Percentiles rank a stretch among this genome's conserved stretches.
phyloP scores from a whole-genome alignment of 2,329 filamentous ascomycete species.

The Botryosphaeria dothidea region DNA sequence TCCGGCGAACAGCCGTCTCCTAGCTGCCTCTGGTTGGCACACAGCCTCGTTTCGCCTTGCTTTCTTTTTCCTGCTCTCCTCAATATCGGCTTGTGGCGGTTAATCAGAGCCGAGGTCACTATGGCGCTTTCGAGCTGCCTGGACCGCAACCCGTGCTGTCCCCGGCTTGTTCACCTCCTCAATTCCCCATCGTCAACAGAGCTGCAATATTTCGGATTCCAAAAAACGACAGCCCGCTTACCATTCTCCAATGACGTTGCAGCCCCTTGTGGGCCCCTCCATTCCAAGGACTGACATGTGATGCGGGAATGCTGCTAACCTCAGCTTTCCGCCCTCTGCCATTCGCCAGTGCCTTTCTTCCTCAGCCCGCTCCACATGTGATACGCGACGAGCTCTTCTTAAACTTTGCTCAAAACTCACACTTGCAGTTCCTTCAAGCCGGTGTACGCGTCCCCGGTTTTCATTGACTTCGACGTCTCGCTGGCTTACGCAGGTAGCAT shows the following conservation, averaged over 20 bases:
- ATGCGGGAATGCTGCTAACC: background rate
- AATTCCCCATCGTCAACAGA: background rate
- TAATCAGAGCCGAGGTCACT: background rate
- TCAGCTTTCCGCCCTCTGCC: background rate
- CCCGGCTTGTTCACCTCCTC: background rate
- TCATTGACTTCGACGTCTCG: background rate
- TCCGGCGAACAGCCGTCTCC: background rate
- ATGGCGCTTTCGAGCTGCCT: background rate
- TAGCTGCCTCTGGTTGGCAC: background rate
- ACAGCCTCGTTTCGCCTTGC: background rate
- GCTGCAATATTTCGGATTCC: background rate
- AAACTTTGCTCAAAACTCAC: background rate
- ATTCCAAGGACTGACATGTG: conserved; percentile 2
- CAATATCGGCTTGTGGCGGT: background rate
- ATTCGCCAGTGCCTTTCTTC: background rate
- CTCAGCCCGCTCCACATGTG: background rate
- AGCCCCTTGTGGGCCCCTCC: conserved; percentile 1
- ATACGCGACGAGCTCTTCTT: background rate
- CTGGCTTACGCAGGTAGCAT: background rate
- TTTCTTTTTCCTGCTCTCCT: background rate
- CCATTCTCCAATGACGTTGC: background rate
- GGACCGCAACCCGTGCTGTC: background rate
- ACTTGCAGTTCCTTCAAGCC: background rate
- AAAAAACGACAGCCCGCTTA: background rate
- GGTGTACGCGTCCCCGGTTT: background rate